These are phyloP conservation scores for Blastomyces percursus DNA, from an alignment of 2,329 filamentous ascomycete genomes.

Conservation along the genomic window DNA sequence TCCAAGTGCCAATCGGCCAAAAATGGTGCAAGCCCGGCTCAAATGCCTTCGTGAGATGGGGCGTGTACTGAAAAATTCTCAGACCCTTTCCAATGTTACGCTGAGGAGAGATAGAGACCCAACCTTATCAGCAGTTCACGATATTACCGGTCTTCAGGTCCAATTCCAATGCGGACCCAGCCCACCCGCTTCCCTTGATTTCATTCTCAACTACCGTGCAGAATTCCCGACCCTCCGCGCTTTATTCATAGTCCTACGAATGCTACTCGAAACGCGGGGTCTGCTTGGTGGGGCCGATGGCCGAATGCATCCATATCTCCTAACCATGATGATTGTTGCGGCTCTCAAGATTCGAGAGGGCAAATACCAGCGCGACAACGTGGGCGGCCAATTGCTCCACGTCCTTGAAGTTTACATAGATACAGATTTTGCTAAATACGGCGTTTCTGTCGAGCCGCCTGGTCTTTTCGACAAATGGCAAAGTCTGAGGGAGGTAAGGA, in stretches of 20 bases:
- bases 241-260: constrained; percentile 42
- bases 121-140: constrained; percentile 33
- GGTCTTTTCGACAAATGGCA: constrained; percentile 33
- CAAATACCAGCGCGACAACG: constrained; percentile 19
- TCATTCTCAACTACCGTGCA: constrained; percentile 37
- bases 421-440: constrained; percentile 37
- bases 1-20: constrained; percentile 26
- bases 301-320: constrained; percentile 44
- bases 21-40: constrained; percentile 19
- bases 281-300: constrained; percentile 39
- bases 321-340: constrained; percentile 48
- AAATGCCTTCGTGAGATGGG: constrained; percentile 15
- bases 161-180: constrained; percentile 42
- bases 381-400: constrained; percentile 36
- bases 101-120: constrained; percentile 17
- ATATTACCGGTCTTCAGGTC: constrained; percentile 39
- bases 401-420: constrained; percentile 42
- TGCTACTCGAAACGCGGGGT: constrained; percentile 40
- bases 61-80: neutral
- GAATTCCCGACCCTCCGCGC: constrained; percentile 41
- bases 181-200: constrained; percentile 29
- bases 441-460: constrained; percentile 41
- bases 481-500: constrained; percentile 9
- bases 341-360: constrained; percentile 38
- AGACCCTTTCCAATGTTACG: neutral